Evolutionary conservation across 75 land plant species (phyloP).

Genomic region (Pseudotsuga menziesii): DNA sequence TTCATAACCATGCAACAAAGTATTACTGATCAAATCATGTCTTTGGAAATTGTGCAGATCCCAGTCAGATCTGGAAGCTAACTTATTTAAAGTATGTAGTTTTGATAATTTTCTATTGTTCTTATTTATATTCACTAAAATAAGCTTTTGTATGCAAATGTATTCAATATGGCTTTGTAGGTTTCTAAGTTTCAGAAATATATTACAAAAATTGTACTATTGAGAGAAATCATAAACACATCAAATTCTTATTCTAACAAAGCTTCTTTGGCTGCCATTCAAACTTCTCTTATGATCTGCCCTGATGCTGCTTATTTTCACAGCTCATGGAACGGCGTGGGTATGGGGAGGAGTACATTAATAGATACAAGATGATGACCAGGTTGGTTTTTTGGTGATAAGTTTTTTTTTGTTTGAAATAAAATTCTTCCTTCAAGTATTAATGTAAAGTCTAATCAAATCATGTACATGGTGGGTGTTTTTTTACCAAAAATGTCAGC

Average conservation of each 20-base stretch:
- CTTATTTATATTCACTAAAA: neutral
- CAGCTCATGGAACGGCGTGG: conserved; percentile 98
- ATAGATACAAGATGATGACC: conserved; percentile 97
- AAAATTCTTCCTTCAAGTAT: neutral
- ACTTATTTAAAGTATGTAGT: conserved; percentile 78
- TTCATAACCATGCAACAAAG: neutral
- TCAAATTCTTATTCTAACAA: neutral
- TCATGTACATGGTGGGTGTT: neutral
- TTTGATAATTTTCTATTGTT: neutral
- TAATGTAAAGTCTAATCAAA: no score
- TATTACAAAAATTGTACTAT: neutral
- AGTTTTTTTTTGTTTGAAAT: neutral
- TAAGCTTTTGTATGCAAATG: neutral
- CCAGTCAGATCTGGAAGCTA: conserved; percentile 94
- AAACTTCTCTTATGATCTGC: neutral
- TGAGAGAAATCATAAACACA: neutral
- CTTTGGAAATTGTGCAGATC: conserved; percentile 51
- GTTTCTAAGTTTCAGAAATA: neutral
- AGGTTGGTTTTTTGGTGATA: conserved; percentile 36
- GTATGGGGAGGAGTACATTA: conserved; percentile 92
- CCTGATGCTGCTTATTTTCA: neutral
- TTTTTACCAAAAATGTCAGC: no score
- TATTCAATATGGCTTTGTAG: neutral
- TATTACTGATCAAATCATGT: neutral
- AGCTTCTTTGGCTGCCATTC: neutral